These are phyloP conservation scores for Stevia rebaudiana DNA, from an alignment of 140 eudicot species.

Conservation along the genomic window DNA sequence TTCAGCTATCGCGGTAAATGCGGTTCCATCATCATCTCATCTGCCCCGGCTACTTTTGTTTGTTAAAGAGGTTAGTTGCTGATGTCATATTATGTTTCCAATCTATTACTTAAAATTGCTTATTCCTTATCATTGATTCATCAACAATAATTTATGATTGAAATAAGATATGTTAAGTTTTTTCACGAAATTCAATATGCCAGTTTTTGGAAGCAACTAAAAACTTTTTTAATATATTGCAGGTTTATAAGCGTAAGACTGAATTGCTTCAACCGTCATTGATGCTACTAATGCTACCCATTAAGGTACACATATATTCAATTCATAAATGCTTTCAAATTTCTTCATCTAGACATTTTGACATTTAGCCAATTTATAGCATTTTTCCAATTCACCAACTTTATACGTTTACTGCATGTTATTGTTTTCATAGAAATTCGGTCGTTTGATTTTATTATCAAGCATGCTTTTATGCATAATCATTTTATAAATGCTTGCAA, in stretches of 20 bases:
- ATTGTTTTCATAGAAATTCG: not conserved
- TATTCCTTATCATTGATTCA: not conserved
- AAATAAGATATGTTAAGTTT: not conserved
- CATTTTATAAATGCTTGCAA: not conserved
- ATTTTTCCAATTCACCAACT: no score
- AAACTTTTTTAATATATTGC: not conserved
- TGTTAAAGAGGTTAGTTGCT: conserved; percentile 39
- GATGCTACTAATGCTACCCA: conserved; percentile 43
- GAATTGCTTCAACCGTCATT: conserved; percentile 27
- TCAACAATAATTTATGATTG: not conserved
- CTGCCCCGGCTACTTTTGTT: conserved; percentile 22
- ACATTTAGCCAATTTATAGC: not conserved
- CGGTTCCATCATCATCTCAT: conserved; percentile 33
- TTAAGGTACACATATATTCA: conserved; percentile 34
- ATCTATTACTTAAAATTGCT: not conserved
- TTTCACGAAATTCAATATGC: not conserved
- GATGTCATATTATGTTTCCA: not conserved
- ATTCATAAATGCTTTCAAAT: not conserved
- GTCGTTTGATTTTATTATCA: not conserved
- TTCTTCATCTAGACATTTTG: not conserved
- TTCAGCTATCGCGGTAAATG: conserved; percentile 34
- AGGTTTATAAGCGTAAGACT: conserved; percentile 29
- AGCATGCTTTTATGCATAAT: conserved; percentile 8
- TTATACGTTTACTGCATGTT: no score
- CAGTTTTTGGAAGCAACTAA: not conserved